Conservation (phyloP, 371 early-diverging fungal species). For the Rhizopus microsporus region DNA sequence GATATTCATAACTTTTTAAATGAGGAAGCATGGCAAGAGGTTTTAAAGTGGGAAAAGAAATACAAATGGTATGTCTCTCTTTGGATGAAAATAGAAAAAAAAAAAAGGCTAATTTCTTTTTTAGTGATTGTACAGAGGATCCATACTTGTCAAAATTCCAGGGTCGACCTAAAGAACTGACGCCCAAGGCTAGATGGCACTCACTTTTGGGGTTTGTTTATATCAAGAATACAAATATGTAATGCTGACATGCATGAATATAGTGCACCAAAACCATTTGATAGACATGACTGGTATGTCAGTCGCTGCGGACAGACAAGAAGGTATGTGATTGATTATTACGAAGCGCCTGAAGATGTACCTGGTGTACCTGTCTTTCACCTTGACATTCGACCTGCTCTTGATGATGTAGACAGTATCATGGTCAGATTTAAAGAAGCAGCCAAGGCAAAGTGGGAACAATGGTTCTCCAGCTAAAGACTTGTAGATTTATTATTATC, state of each 20-base stretch:
- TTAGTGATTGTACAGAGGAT: slow-evolving; percentile 58
- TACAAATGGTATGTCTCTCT: slow-evolving; percentile 60
- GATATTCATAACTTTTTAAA: slow-evolving; percentile 97
- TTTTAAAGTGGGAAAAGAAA: slow-evolving; percentile 89
- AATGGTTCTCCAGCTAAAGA: slow-evolving; percentile 38
- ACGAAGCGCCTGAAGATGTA: slow-evolving; percentile 66
- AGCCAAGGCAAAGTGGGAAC: slow-evolving; percentile 41
- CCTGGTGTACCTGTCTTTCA: slow-evolving; percentile 75
- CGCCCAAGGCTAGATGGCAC: slow-evolving; percentile 76
- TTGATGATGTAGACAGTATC: slow-evolving; percentile 67
- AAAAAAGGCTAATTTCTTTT: not conserved
- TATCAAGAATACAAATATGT: not conserved
- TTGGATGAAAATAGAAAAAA: not conserved
- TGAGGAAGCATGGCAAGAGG: slow-evolving; percentile 93
- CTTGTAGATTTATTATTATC: too few relatives aligned
- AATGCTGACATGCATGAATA: not conserved
- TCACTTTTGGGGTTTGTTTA: slow-evolving; percentile 55
- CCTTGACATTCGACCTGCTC: slow-evolving; percentile 81
- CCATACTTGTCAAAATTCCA: slow-evolving; percentile 77
- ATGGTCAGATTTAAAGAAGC: slow-evolving; percentile 64
- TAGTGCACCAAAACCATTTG: slow-evolving; percentile 72
- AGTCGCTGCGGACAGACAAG: slow-evolving; percentile 73
- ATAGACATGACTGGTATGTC: slow-evolving; percentile 82
- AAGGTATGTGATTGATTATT: slow-evolving; percentile 81
- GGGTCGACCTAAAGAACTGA: slow-evolving; percentile 78